Evolutionary conservation across 177 flowering plant species (phyloP).

Genomic region (Telopea speciosissima): DNA sequence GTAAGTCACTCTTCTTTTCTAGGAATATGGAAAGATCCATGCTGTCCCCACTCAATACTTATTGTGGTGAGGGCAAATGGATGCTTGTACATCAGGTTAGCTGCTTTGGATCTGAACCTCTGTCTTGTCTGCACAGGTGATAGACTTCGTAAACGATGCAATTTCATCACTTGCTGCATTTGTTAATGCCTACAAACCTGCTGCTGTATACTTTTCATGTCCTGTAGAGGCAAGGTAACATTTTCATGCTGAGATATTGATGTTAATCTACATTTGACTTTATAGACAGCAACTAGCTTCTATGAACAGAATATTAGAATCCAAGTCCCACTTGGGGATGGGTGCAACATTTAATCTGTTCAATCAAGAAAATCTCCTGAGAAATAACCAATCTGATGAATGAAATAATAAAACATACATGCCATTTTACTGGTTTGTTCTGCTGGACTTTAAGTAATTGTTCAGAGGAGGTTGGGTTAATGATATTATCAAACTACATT

Average conservation of each 20-base stretch:
- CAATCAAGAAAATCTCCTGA: not conserved
- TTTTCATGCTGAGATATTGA: not conserved
- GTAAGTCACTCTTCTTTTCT: slow-evolving; percentile 23
- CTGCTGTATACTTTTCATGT: slow-evolving; percentile 65
- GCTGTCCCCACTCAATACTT: not conserved
- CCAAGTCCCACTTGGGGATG: not conserved
- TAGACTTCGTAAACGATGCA: slow-evolving; percentile 95
- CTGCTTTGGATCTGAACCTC: not conserved
- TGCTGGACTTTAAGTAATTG: not conserved
- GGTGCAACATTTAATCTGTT: not conserved
- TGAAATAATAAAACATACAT: not conserved
- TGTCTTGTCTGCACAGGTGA: slow-evolving; percentile 45
- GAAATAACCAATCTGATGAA: not conserved
- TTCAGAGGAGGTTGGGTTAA: not conserved
- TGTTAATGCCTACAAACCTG: slow-evolving; percentile 64
- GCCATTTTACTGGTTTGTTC: not conserved
- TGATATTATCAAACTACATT: not conserved
- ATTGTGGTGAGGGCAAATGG: slow-evolving; percentile 1
- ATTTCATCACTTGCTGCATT: slow-evolving; percentile 74
- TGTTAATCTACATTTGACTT: not conserved
- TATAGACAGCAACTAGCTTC: not conserved
- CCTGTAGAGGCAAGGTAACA: slow-evolving; percentile 66
- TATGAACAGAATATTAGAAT: too few species aligned
- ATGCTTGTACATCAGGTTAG: not conserved
- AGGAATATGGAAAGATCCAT: not conserved